Evolutionary conservation across 176 grass and related monocot genomes (phyloP), one percentile per base, ranked within the genome.

Genomic region (Elymus sibiricus): DNA sequence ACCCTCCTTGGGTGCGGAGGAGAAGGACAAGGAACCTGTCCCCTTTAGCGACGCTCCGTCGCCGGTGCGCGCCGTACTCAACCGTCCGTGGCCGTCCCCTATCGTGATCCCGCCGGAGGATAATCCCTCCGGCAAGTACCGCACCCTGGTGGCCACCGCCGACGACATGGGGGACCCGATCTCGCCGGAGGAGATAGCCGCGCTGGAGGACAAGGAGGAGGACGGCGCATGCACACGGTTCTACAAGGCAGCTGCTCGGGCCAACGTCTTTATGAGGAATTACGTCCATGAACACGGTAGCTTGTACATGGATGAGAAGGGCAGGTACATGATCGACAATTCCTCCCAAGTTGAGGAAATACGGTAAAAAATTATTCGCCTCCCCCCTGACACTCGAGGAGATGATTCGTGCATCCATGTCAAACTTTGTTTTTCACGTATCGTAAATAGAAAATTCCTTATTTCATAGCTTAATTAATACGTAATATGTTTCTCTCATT

Each of bases 221-320:
- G 76, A 78, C 22, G 76, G 39, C 34, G 21, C 2, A 0, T 5
- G 32, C 76, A 78, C 34, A 1, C 53, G 6, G 11, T 15, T 22
- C 32, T 61, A 61, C 76, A 60, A 78, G 55, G 22, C 11, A 35
- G 13, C 22, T 25, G 76, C 21, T 39, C 53, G 53, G 22, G 11
- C 5, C 2, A 3, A 78, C 13, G 76, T 34, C 12, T 11, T n/a
- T 9, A 59, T 61, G 76, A 31, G 53, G 11, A 61, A 78, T 78
- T 78, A 78, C 12, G 61, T 78, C 53, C 76, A 78, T 61, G 76
- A 78, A 37, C 76, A 78, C 32, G 32, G 76, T 5, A 24, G 22
- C 32, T 21, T 78, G 5, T 61, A 39, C 55, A 0, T 24, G 12
- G 76, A 78, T 78, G 76, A 78, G 53, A 61, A 78, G 21, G 2